Conservation (phyloP, 345 rosid genomes). For the Physaria fendleri region DNA sequence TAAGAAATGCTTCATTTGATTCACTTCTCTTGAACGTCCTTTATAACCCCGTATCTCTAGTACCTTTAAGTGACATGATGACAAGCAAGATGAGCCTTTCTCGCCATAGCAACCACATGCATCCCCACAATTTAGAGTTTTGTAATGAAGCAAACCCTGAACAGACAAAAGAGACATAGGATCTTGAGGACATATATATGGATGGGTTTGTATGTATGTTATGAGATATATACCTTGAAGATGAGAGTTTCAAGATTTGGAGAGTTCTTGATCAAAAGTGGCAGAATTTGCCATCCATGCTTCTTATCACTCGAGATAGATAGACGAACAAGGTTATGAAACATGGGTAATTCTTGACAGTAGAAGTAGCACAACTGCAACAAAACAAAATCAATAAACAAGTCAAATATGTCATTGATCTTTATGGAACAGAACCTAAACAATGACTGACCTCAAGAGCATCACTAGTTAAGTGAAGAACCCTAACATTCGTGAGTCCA, state of each 20-base stretch:
- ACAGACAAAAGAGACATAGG: neutral
- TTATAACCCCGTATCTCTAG: no score
- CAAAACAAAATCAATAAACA: neutral
- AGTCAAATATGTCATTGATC: neutral
- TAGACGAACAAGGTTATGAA: neutral
- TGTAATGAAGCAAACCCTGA: neutral
- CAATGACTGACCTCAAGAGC: neutral
- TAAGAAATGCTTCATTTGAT: no score
- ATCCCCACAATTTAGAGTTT: neutral
- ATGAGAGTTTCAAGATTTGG: slow-evolving; percentile 9
- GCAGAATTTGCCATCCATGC: slow-evolving; percentile 2
- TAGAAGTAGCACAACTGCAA: neutral
- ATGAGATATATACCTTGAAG: slow-evolving; percentile 7
- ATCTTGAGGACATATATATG: neutral
- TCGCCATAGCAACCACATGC: neutral
- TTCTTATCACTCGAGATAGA: neutral
- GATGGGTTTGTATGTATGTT: neutral
- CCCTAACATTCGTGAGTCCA: neutral
- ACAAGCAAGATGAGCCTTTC: no score
- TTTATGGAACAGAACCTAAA: neutral
- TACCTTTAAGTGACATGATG: no score
- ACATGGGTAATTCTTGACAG: neutral
- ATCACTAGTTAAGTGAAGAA: neutral
- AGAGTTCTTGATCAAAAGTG: neutral
- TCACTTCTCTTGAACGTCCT: no score